Evolutionary conservation across 306 rosid species (phyloP).

Genomic region (Pachyrhizus erosus): DNA sequence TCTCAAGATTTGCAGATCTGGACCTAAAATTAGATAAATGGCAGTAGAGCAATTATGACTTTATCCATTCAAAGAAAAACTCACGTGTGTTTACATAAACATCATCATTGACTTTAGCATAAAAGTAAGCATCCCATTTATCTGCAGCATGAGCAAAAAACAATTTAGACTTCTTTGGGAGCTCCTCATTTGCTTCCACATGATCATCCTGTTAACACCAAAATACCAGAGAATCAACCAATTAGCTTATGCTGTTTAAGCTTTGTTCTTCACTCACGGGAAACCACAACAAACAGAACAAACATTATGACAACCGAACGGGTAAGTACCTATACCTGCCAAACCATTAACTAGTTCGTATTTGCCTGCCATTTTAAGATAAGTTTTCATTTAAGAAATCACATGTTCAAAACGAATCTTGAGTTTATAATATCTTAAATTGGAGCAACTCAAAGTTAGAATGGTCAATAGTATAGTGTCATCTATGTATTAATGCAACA

Average conservation of each 20-base stretch:
- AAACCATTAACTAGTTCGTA: neutral
- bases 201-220: slow-evolving; percentile 70
- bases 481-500: neutral
- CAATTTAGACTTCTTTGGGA: slow-evolving; percentile 79
- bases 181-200: slow-evolving; percentile 68
- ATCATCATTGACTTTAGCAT: slow-evolving; percentile 92
- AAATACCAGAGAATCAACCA: slow-evolving; percentile 24
- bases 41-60: slow-evolving; percentile 4
- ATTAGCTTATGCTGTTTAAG: slow-evolving; percentile 24
- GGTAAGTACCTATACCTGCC: neutral
- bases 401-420: neutral
- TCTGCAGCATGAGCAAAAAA: slow-evolving; percentile 83
- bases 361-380: slow-evolving; percentile 3
- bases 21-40: neutral
- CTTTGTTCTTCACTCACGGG: slow-evolving; percentile 19
- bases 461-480: neutral
- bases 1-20: neutral
- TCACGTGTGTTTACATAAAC: slow-evolving; percentile 93
- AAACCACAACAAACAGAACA: neutral
- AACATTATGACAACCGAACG: slow-evolving; percentile 18
- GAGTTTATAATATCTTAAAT: neutral
- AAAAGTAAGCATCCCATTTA: slow-evolving; percentile 91
- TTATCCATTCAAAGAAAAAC: slow-evolving; percentile 53
- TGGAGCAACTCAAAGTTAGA: neutral
- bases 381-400: neutral